These are phyloP conservation scores for Leptodontidium sp. DNA, from an alignment of 2,329 filamentous ascomycete genomes.

Conservation along the genomic window DNA sequence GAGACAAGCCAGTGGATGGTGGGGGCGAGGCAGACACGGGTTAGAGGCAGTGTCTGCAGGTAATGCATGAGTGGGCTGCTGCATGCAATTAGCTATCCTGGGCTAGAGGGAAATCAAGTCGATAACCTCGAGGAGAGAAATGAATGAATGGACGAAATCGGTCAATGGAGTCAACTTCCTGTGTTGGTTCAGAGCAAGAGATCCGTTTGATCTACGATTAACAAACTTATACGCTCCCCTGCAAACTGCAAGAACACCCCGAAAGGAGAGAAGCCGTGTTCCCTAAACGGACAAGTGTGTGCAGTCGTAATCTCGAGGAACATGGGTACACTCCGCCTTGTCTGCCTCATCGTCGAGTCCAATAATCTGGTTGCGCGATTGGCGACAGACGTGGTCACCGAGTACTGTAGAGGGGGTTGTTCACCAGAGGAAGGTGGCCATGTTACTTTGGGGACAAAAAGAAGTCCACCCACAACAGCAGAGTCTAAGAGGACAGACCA, in stretches of 20 bases:
- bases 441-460: too few relatives aligned
- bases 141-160: neutral
- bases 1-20: conserved; percentile 3
- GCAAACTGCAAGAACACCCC: conserved; percentile 14
- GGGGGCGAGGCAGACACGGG: conserved; percentile 15
- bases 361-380: too few relatives aligned
- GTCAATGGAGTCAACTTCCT: neutral
- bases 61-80: conserved; percentile 9
- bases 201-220: conserved; percentile 8
- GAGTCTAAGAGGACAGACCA: too few relatives aligned
- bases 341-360: too few relatives aligned
- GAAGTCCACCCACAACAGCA: too few relatives aligned
- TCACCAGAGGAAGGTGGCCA: too few relatives aligned
- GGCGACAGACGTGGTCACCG: too few relatives aligned
- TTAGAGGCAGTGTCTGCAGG: neutral
- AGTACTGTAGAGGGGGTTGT: too few relatives aligned
- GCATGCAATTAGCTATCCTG: neutral
- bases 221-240: conserved; percentile 6
- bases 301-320: too few relatives aligned
- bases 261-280: neutral
- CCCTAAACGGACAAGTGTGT: too few relatives aligned
- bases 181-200: neutral
- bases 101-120: neutral
- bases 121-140: neutral
- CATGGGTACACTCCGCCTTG: too few relatives aligned